phyloP scores from a whole-genome alignment of 257 asterid species.

The Perilla frutescens region DNA sequence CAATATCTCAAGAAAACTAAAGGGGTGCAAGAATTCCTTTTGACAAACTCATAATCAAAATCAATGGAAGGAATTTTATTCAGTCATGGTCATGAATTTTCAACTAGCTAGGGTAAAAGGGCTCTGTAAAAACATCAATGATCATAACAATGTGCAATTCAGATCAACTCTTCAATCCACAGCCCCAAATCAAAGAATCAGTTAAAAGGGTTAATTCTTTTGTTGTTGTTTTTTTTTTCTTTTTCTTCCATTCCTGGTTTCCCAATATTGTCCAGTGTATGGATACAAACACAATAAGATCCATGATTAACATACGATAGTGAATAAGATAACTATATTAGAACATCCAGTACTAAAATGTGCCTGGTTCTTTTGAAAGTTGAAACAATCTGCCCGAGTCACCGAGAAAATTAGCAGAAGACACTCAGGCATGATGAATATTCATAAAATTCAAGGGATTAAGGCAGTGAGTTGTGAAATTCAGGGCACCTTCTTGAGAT shows the following conservation, averaged over 20 bases:
- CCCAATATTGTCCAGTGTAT: conserved; percentile 42
- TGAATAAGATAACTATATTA: conserved; percentile 48
- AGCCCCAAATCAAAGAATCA: conserved; percentile 16
- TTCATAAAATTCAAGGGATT: conserved; percentile 42
- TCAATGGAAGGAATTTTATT: not conserved
- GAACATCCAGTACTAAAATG: conserved; percentile 60
- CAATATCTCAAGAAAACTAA: not conserved
- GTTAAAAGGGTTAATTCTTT: conserved; percentile 41
- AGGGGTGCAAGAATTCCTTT: not conserved
- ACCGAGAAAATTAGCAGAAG: conserved; percentile 50
- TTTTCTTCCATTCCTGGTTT: conserved; percentile 44
- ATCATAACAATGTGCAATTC: conserved; percentile 22
- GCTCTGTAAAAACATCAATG: not conserved
- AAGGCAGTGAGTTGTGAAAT: conserved; percentile 41
- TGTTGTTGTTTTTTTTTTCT: not conserved
- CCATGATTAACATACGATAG: conserved; percentile 46
- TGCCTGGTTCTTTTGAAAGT: conserved; percentile 47
- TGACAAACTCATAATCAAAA: conserved; percentile 17
- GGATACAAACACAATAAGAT: conserved; percentile 47
- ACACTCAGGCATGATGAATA: conserved; percentile 55
- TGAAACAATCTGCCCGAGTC: conserved; percentile 60
- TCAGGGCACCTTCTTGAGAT: conserved; percentile 45
- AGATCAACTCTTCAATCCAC: conserved; percentile 2
- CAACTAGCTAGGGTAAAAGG: not conserved
- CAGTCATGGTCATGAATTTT: not conserved